Conservation (phyloP, 2,329 filamentous ascomycete species). For the Epichloe brachyelytri region DNA sequence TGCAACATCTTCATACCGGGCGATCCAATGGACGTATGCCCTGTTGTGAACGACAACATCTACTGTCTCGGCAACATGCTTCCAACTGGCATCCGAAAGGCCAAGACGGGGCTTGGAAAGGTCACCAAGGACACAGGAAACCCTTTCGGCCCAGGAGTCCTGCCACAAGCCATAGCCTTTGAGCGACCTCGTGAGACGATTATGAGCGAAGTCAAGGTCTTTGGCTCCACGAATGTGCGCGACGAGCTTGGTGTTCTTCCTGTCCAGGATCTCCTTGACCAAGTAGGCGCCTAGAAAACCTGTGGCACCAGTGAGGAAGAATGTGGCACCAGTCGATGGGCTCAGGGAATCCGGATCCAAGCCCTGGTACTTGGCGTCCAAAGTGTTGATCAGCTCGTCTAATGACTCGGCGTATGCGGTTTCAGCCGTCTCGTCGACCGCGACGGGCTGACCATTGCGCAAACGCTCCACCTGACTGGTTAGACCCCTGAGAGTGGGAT, state of each 20-base stretch:
- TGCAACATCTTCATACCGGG: slow-evolving; percentile 59
- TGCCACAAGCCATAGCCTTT: slow-evolving; percentile 72
- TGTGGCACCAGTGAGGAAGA: slow-evolving; percentile 76
- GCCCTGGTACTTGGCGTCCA: slow-evolving; percentile 28
- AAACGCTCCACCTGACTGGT: slow-evolving; percentile 16
- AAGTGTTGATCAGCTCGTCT: slow-evolving; percentile 32
- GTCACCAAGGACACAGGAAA: slow-evolving; percentile 59
- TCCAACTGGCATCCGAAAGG: slow-evolving; percentile 53
- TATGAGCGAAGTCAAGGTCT: slow-evolving; percentile 43
- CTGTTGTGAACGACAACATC: slow-evolving; percentile 77
- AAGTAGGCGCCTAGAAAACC: slow-evolving; percentile 72
- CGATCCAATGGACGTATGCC: slow-evolving; percentile 70
- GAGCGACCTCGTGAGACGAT: slow-evolving; percentile 54
- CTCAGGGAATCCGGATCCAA: slow-evolving; percentile 9
- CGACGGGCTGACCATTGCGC: slow-evolving; percentile 9
- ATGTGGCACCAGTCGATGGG: slow-evolving; percentile 34
- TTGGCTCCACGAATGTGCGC: slow-evolving; percentile 59
- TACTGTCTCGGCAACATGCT: slow-evolving; percentile 48
- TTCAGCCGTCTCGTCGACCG: slow-evolving; percentile 21
- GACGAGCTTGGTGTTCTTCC: slow-evolving; percentile 35
- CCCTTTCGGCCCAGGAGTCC: slow-evolving; percentile 46
- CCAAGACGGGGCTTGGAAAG: slow-evolving; percentile 62
- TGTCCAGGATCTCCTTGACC: slow-evolving; percentile 56
- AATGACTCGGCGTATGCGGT: slow-evolving; percentile 41
- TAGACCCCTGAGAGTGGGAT: slow-evolving; percentile 17